A percentile compares a stretch with the other conserved stretches of the same genome.
Conservation (phyloP, 768 basidiomycete genomes). For the Krasilnikovozyma curviuscula region DNA sequence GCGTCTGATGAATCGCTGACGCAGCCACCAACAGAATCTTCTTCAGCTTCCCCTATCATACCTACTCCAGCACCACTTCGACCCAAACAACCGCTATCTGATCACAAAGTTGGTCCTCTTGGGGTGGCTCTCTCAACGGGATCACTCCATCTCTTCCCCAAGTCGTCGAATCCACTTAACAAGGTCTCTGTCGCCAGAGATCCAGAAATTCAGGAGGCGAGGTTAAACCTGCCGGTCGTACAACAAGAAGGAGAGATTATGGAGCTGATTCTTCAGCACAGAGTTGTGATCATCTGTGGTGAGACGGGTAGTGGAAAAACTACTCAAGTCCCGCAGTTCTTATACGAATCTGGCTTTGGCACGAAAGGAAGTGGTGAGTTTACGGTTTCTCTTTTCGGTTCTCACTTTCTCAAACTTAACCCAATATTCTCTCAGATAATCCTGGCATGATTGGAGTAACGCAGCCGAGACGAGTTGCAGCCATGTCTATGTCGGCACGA, state of each 20-base stretch:
- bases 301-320: slow-evolving; percentile 99
- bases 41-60: not conserved
- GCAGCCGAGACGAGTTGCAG: slow-evolving; percentile 91
- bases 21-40: not conserved
- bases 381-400: not conserved
- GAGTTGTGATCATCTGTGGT: slow-evolving; percentile 69
- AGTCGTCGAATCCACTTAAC: slow-evolving; percentile 20
- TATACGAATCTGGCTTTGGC: slow-evolving; percentile 95
- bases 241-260: slow-evolving; percentile 87
- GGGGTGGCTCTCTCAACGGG: slow-evolving; percentile 55
- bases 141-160: slow-evolving; percentile 35
- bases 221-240: slow-evolving; percentile 67
- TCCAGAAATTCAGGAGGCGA: slow-evolving; percentile 49
- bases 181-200: slow-evolving; percentile 42
- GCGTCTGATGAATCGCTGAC: not conserved
- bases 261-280: slow-evolving; percentile 70
- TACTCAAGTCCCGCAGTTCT: slow-evolving; percentile 91
- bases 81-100: slow-evolving; percentile 23
- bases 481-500: slow-evolving; percentile 83
- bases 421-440: slow-evolving; percentile 42
- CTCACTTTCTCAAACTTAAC: not conserved
- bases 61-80: not conserved
- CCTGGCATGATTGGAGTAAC: slow-evolving; percentile 97
- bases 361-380: slow-evolving; percentile 53
- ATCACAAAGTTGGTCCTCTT: slow-evolving; percentile 44